phyloP scores from a whole-genome alignment of 2,329 filamentous ascomycete genomes.

The Beauveria australis region DNA sequence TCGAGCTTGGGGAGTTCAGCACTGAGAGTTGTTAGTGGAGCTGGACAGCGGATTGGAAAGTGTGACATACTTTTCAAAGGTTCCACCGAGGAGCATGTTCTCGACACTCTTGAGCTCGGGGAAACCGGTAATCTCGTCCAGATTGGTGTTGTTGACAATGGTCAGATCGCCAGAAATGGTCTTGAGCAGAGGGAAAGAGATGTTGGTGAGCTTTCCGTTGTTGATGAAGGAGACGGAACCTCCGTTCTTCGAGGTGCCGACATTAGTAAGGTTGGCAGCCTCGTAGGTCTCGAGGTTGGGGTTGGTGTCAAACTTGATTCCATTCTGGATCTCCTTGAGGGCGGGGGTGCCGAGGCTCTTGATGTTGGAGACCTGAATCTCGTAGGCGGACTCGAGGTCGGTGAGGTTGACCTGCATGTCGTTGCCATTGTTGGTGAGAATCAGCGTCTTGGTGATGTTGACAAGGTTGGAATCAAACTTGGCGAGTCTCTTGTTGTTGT shows the following conservation, averaged over 20 bases:
- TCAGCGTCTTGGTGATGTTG: conserved; percentile 63
- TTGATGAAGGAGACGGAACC: conserved; percentile 49
- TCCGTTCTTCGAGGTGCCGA: conserved; percentile 34
- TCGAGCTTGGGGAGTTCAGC: conserved; percentile 59
- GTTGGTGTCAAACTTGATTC: conserved; percentile 79
- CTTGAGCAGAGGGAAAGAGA: conserved; percentile 63
- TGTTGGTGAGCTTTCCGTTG: conserved; percentile 59
- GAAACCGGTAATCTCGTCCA: conserved; percentile 60
- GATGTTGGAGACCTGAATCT: conserved; percentile 61
- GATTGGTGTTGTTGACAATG: conserved; percentile 81
- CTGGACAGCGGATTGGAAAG: too few relatives aligned
- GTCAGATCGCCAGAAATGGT: conserved; percentile 70
- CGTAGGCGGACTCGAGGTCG: conserved; percentile 56
- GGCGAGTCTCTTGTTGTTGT: conserved; percentile 80
- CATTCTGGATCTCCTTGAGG: conserved; percentile 64
- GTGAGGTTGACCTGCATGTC: conserved; percentile 65
- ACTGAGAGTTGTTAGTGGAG: conserved; percentile 61
- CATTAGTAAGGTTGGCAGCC: conserved; percentile 62
- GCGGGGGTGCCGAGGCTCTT: conserved; percentile 65
- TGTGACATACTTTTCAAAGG: conserved; percentile 66
- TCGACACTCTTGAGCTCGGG: conserved; percentile 58
- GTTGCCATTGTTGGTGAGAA: conserved; percentile 72
- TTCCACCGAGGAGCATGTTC: conserved; percentile 78
- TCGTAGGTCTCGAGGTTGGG: conserved; percentile 49
- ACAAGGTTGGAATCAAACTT: conserved; percentile 68